Percentiles rank a stretch among this genome's conserved stretches.
Conservation (phyloP, 495 filamentous ascomycete genomes). For the Aspergillus sparsus region DNA sequence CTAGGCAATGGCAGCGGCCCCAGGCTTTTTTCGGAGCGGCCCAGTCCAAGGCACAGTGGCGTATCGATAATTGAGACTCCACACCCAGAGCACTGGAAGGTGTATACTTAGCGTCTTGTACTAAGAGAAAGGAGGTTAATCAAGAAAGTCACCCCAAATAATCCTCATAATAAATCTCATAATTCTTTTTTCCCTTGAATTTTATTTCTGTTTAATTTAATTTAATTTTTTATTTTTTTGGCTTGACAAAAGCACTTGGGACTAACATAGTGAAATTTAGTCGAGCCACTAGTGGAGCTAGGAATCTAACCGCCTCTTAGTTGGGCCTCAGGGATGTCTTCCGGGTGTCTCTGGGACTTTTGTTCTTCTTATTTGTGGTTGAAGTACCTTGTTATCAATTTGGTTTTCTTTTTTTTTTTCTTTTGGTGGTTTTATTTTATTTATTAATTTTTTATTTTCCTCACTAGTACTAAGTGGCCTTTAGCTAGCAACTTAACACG, state of each 20-base stretch:
- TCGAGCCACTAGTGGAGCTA: constrained; percentile 15
- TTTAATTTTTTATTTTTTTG: constrained; percentile 1
- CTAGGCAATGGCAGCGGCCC: constrained; percentile 19
- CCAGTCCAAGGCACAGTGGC: constrained; percentile 20
- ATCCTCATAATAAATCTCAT: neutral
- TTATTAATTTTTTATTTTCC: too few species aligned
- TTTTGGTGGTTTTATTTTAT: neutral
- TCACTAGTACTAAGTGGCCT: too few species aligned
- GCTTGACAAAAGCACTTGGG: constrained; percentile 20
- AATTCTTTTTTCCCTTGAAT: neutral
- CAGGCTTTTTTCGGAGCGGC: constrained; percentile 22
- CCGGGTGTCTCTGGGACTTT: constrained; percentile 10
- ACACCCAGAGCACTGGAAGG: constrained; percentile 14
- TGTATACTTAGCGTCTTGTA: neutral
- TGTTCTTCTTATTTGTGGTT: neutral
- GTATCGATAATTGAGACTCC: constrained; percentile 25
- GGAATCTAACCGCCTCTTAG: constrained; percentile 19
- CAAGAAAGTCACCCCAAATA: neutral
- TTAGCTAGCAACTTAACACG: neutral
- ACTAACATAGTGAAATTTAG: constrained; percentile 16
- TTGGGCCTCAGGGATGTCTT: constrained; percentile 12
- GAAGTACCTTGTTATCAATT: neutral
- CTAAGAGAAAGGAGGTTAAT: constrained; percentile 1
- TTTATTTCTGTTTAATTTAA: neutral
- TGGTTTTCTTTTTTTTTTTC: neutral